Evolutionary conservation across 2,329 filamentous ascomycete species (phyloP), one percentile per base, ranked within the genome.

Genomic region (Aspergillaceae sp.): DNA sequence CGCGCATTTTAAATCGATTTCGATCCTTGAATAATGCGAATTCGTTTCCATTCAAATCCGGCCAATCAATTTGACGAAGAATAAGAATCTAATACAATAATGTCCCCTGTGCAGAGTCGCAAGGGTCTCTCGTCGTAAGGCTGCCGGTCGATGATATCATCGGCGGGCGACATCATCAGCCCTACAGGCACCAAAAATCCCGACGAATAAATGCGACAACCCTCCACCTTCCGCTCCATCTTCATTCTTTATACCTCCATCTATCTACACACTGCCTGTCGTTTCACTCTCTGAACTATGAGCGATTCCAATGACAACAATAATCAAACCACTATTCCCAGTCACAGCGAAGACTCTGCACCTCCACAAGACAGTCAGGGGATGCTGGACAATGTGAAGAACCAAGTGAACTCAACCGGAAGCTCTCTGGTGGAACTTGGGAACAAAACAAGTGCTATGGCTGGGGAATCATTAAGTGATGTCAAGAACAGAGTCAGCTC

Each of bases 401-500:
- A 41, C 28, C n/a, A 38, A 9, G 26, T 10, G 6, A 38, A 38
- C 36, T 28, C 36, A 8, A 38, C 26, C 11, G 40, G 40, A 7
- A 37, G 10, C n/a, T 40, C 50, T 7, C 42, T 47, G 19, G 26
- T 40, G 11, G 37, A 29, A 11, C 10, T 46, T 5, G 37, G 43
- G 27, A 46, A 29, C 33, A 48, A 33, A 11, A 43, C 51, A 5
- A 43, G 35, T 27, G 41, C 44, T 8, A 49, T 54, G 45, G 47
- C 48, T 3, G 49, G 37, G 8, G 48, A 32, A 19, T 51, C 51
- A 10, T 41, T 51, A 4, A 32, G 42, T 2, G 48, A 53, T 6
- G 34, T 49, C 4, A 53, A 52, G 38, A 48, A 49, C 6, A 48
- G 36, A 32, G 19, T 52, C 8, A 9, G 43, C 9, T 27, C 45